Evolutionary conservation across 495 filamentous ascomycete genomes (phyloP), one percentile per base, ranked within the genome.

Genomic region (Penicillium dipodomyicola): DNA sequence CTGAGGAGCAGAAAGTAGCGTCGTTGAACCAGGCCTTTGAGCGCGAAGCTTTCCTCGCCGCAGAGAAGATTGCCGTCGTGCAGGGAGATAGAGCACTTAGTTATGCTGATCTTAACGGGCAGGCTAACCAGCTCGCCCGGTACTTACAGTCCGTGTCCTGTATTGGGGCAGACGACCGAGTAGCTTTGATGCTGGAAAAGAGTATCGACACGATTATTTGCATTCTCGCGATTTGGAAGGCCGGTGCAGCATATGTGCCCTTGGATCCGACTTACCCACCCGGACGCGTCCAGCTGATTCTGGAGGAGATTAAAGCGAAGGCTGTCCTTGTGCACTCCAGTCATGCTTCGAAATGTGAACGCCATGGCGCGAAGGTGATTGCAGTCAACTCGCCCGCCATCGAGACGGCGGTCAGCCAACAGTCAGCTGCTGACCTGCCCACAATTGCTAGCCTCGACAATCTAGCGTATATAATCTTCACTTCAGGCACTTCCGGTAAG

Each of bases 201-300:
- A 42, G 40, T 17, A 42, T 42, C 40, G 40, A 42, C 0, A 42
- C 40, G 40, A 42, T 42, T 11, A 42, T 42, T 42, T 42, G 40
- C 40, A 42, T 42, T 22, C 40, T 42, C 17, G 40, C 40, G 19
- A 42, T 42, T 22, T 42, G 40, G 40, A 42, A 42, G 19, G 40
- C 40, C 40, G 40, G 40, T 22, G 40, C 40, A 42, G 40, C 40
- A 42, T 42, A 42, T 42, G 40, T 42, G 40, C 40, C 40, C 19
- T 42, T 42, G 19, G 40, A 42, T 42, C 40, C 40, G 22, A 42
- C 40, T 22, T 42, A 42, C 40, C 40, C 40, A 19, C 17, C 40
- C 3, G 40, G 15, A 22, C 40, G 40, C 40, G 19, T 42, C 40
- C 17, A 42, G 40, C 40, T 42, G 9, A 42, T 42, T 7, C 40